phyloP scores from a whole-genome alignment of 208 protist genomes.

The Phytomonas sp. region DNA sequence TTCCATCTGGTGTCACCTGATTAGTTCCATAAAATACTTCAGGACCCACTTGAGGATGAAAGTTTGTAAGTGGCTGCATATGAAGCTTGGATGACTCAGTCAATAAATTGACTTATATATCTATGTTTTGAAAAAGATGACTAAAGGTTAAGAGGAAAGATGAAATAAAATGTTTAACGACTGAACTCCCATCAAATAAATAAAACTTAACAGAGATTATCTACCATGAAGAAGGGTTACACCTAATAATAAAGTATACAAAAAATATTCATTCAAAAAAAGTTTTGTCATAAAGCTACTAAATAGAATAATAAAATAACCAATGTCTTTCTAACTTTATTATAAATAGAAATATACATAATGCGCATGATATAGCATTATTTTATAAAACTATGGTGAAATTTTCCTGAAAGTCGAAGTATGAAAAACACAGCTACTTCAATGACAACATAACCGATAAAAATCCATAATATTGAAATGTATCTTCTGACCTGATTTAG shows the following conservation, averaged over 20 bases:
- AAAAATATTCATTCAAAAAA: neutral
- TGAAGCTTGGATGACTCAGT: neutral
- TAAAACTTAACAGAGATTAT: neutral
- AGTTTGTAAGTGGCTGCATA: neutral
- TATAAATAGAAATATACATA: too few relatives aligned
- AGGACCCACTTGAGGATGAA: neutral
- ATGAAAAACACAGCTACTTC: neutral
- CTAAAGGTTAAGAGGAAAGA: neutral
- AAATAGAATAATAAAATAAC: conserved; percentile 2
- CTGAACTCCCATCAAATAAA: neutral
- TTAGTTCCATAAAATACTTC: neutral
- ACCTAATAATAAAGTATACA: neutral
- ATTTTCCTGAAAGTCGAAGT: neutral
- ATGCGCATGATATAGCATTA: neutral
- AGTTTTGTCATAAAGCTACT: neutral
- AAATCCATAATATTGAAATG: neutral
- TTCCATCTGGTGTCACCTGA: neutral
- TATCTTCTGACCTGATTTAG: neutral
- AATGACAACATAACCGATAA: neutral
- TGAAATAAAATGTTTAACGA: neutral
- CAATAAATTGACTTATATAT: neutral
- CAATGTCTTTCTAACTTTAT: neutral
- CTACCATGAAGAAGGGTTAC: neutral
- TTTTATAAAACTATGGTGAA: neutral
- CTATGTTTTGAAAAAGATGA: neutral